Evolutionary conservation across 2,329 filamentous ascomycete genomes (phyloP).

Genomic region (Fusarium hostae): DNA sequence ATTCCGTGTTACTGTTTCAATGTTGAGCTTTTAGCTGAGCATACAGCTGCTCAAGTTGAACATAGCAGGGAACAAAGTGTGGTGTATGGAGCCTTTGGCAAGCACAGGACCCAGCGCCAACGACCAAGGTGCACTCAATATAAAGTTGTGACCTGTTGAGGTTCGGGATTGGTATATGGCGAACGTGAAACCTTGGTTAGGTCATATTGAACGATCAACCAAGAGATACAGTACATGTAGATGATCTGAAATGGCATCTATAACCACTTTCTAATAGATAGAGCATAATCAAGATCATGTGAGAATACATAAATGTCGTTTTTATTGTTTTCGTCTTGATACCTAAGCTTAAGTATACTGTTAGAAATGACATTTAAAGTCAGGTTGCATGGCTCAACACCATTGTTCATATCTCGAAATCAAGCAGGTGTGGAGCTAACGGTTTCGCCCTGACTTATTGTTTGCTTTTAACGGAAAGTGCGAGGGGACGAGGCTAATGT

Average conservation of each 20-base stretch:
- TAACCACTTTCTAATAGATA: background rate
- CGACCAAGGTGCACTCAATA: no score
- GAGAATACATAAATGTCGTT: no score
- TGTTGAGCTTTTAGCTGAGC: background rate
- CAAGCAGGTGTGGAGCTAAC: background rate
- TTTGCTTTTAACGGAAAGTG: background rate
- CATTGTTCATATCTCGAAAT: background rate
- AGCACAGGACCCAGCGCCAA: background rate
- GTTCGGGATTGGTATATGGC: background rate
- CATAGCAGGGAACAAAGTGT: background rate
- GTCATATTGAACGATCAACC: background rate
- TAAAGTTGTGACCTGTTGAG: background rate
- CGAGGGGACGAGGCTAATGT: background rate
- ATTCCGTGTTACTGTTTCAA: background rate
- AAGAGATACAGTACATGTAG: background rate
- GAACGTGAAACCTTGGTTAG: background rate
- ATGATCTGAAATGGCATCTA: background rate
- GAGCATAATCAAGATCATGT: no score
- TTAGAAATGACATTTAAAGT: background rate
- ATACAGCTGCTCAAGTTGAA: background rate
- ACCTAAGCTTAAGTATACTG: no score
- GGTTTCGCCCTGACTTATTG: background rate
- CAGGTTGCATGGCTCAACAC: background rate
- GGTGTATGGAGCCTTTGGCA: background rate
- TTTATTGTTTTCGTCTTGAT: background rate